A percentile compares a stretch with the other conserved stretches of the same genome.
These are phyloP conservation scores for Kernera saxatilis DNA, from an alignment of 345 rosid genomes.

Conservation along the genomic window DNA sequence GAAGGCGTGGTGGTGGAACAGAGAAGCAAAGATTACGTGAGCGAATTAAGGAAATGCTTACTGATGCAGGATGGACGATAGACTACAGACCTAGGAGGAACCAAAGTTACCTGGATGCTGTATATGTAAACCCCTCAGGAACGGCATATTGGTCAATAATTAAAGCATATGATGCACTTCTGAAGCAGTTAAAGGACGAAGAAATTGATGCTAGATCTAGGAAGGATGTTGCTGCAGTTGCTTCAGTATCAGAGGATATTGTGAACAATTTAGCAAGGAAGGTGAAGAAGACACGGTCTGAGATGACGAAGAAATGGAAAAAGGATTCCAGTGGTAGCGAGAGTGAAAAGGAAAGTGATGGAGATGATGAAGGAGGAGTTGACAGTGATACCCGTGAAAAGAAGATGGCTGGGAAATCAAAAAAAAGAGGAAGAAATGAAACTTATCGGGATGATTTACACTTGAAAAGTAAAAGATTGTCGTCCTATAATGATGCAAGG, in stretches of 20 bases:
- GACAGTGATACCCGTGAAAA: slow-evolving; percentile 58
- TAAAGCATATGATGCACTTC: slow-evolving; percentile 90
- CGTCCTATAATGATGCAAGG: slow-evolving; percentile 38
- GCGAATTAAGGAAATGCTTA: slow-evolving; percentile 76
- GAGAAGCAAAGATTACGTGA: slow-evolving; percentile 96
- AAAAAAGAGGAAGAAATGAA: slow-evolving; percentile 40
- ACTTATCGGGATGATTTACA: slow-evolving; percentile 31
- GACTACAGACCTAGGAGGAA: slow-evolving; percentile 89
- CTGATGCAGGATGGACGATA: slow-evolving; percentile 90
- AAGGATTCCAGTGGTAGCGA: slow-evolving; percentile 36
- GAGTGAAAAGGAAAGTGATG: slow-evolving; percentile 34
- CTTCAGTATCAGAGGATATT: slow-evolving; percentile 68
- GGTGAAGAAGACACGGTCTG: slow-evolving; percentile 57
- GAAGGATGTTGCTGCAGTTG: slow-evolving; percentile 49
- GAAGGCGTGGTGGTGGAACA: slow-evolving; percentile 81
- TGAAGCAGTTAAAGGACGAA: slow-evolving; percentile 55
- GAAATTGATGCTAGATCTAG: slow-evolving; percentile 39
- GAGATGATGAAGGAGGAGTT: slow-evolving; percentile 45
- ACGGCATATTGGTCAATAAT: slow-evolving; percentile 95
- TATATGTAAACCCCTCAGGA: slow-evolving; percentile 83
- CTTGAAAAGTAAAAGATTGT: slow-evolving; percentile 36
- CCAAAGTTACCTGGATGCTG: slow-evolving; percentile 84
- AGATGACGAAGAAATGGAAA: slow-evolving; percentile 46
- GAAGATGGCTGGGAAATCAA: slow-evolving; percentile 50
- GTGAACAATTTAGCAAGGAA: slow-evolving; percentile 65